Base-by-base conservation (phyloP, 164 flowering plant species). In the Brasenia schreberi region DNA sequence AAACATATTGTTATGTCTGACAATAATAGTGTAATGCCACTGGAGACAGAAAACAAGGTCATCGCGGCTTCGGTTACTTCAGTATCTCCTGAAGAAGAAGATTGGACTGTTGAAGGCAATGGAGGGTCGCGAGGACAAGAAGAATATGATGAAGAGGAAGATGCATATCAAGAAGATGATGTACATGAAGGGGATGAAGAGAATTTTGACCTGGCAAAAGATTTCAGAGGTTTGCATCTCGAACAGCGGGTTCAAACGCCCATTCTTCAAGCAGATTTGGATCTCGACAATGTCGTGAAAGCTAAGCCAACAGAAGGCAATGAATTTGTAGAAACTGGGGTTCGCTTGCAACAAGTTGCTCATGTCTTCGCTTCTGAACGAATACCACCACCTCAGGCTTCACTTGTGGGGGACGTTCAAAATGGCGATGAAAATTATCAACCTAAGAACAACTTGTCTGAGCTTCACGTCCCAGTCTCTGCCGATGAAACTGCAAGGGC, bases 81-180 rank as follows among this genome's bases (percentile, higher is more conserved):
- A 18, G 77, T 87, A 33, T 66, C 73, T 23, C 80, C 71, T 67
- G 94, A 86, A 72, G 96, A 86, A 74, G 98, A 88, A 61, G 93
- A 94, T 56, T 94, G 98, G 98, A 65, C 77, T 64, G 43, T 77
- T 74, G 87, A 86, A 19, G 77, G 83, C 67, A 73, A 77, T 77
- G 83, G 78, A 65, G 81, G 70, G 42, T 64, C 89, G 74, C 95
- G 84, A 74, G 86, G 83, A 76, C 98, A 89, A 75, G 97, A 86
- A 75, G 98, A 86, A 68, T 93, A 90, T 79, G 98, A 93, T 67
- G 94, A 90, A 71, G 92, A 84, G 71, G 94, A 78, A 66, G 87
- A 84, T 68, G 87, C 82, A 39, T 90, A 86, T 67, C 74, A 77
- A 65, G 98, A 89, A 71, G 98, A 87, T 71, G 96, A 87, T 77